Evolutionary conservation across 169 alveolate genomes (phyloP).

Genomic region (Besnoitia besnoiti): DNA sequence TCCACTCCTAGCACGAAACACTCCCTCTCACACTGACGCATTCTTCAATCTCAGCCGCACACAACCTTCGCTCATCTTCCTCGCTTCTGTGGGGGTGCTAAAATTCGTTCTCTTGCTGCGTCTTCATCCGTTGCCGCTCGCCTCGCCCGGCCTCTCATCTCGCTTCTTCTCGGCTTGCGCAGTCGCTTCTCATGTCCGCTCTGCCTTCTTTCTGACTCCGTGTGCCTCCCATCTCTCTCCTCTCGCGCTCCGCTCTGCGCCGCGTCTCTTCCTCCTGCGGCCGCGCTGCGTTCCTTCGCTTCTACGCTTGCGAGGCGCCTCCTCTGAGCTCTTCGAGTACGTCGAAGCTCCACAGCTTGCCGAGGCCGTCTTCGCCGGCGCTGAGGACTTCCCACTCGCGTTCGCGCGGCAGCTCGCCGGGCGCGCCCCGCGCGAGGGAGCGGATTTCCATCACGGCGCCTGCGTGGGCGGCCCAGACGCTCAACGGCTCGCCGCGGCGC

Average conservation of each 20-base stretch:
- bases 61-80: too few relatives aligned
- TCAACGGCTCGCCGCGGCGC: background rate
- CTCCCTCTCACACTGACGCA: too few relatives aligned
- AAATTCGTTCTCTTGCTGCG: too few relatives aligned
- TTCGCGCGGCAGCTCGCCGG: too few relatives aligned
- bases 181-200: background rate
- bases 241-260: too few relatives aligned
- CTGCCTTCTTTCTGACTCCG: too few relatives aligned
- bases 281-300: background rate
- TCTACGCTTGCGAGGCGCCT: background rate
- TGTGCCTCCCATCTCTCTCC: too few relatives aligned
- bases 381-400: background rate
- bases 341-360: background rate
- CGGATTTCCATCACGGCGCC: conserved; percentile 24
- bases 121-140: background rate
- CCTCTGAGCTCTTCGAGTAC: background rate
- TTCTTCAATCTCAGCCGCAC: too few relatives aligned
- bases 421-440: background rate
- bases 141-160: background rate
- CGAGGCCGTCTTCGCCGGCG: conserved; percentile 37
- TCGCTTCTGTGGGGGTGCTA: too few relatives aligned
- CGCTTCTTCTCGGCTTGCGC: background rate
- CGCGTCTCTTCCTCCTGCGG: too few relatives aligned
- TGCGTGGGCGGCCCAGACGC: conserved; percentile 32
- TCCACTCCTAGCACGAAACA: too few relatives aligned